Percentiles rank a stretch among this genome's conserved stretches.
phyloP scores from a whole-genome alignment of 306 rosid genomes.

The Prunus mume region DNA sequence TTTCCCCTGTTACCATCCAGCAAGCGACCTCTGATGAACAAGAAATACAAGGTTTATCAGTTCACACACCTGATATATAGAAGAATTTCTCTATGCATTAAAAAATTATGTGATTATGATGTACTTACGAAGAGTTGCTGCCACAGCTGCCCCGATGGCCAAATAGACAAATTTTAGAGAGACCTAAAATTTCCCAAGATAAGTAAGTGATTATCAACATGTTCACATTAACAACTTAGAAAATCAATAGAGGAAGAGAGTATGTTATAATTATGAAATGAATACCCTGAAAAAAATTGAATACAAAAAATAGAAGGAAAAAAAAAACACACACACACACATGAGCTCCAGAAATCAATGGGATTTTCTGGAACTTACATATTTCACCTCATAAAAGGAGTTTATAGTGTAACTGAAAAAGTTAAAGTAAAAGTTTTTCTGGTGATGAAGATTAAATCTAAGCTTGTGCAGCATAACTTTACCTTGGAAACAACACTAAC shows the following conservation, averaged over 20 bases:
- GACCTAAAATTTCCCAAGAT: constrained; percentile 44
- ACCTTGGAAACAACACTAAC: constrained; percentile 66
- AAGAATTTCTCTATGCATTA: neutral
- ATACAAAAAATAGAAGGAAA: neutral
- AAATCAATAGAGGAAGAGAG: neutral
- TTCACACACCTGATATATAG: neutral
- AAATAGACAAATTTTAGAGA: constrained; percentile 64
- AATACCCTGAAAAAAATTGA: neutral
- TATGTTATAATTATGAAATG: neutral
- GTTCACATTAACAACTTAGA: neutral
- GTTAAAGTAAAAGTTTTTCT: neutral
- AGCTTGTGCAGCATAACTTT: neutral
- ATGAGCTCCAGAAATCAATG: neutral
- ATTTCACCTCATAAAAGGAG: neutral
- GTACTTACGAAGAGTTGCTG: constrained; percentile 78
- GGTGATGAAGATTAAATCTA: neutral
- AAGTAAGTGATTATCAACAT: constrained; percentile 6
- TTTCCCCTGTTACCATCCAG: constrained; percentile 95
- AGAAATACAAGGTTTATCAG: constrained; percentile 4
- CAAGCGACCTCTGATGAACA: constrained; percentile 70
- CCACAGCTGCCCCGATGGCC: constrained; percentile 51
- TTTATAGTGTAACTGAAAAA: neutral
- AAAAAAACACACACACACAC: neutral
- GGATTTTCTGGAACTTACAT: neutral
- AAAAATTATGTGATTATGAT: neutral